A percentile compares a stretch with the other conserved stretches of the same genome.
These are phyloP conservation scores for Pseudogymnoascus sp. DNA, from an alignment of 2,329 filamentous ascomycete genomes.

Conservation along the genomic window DNA sequence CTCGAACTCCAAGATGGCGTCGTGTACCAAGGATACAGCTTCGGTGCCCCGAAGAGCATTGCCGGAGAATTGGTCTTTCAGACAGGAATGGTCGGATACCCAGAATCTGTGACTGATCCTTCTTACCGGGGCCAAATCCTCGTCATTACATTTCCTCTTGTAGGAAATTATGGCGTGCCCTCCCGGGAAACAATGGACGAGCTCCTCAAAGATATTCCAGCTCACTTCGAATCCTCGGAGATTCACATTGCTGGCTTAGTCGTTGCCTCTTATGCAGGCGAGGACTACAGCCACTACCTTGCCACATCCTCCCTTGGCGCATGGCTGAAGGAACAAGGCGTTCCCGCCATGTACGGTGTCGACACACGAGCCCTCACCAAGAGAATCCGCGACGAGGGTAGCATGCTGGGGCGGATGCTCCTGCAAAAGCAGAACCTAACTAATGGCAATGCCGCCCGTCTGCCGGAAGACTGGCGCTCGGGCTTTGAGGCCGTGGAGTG, in stretches of 20 bases:
- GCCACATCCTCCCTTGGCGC: constrained; percentile 82
- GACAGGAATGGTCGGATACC: constrained; percentile 98
- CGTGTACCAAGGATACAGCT: constrained; percentile 90
- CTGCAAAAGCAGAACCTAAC: constrained; percentile 52
- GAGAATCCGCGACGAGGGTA: constrained; percentile 85
- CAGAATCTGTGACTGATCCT: constrained; percentile 83
- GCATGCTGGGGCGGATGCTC: constrained; percentile 89
- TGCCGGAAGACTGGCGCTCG: constrained; percentile 39
- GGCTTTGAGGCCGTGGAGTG: constrained; percentile 76
- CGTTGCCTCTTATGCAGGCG: constrained; percentile 83
- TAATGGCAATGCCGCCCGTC: constrained; percentile 35
- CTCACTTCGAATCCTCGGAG: constrained; percentile 84
- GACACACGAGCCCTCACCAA: constrained; percentile 93
- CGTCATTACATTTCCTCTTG: constrained; percentile 89
- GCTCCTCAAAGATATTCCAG: constrained; percentile 76
- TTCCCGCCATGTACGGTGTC: constrained; percentile 90
- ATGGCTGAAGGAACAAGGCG: constrained; percentile 93
- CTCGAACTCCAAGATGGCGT: constrained; percentile 91
- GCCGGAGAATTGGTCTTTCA: constrained; percentile 98
- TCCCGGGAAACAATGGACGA: constrained; percentile 78
- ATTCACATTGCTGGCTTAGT: constrained; percentile 93
- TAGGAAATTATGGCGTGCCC: constrained; percentile 96
- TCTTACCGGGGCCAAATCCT: constrained; percentile 90
- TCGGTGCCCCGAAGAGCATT: constrained; percentile 88
- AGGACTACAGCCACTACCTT: constrained; percentile 92